Evolutionary conservation across 2,329 filamentous ascomycete genomes (phyloP).

Genomic region (Clarireedia sp.): DNA sequence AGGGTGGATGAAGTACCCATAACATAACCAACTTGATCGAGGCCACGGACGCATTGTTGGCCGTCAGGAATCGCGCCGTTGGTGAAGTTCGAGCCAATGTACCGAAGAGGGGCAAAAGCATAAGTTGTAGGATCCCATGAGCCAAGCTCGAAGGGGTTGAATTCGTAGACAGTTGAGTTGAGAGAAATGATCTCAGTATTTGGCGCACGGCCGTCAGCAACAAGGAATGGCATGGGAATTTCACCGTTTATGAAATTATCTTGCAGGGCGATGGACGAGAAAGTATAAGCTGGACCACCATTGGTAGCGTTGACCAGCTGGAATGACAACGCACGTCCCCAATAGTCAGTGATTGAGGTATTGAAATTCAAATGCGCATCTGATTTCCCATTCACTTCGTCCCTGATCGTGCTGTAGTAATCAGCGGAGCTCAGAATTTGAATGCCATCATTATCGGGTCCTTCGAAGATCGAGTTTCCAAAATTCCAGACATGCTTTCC

Average conservation of each 20-base stretch:
- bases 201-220: constrained; percentile 60
- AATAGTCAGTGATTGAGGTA: constrained; percentile 77
- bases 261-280: constrained; percentile 65
- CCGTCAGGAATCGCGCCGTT: constrained; percentile 48
- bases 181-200: constrained; percentile 52
- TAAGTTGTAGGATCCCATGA: constrained; percentile 65
- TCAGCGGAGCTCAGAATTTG: constrained; percentile 46
- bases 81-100: constrained; percentile 65
- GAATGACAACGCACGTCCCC: constrained; percentile 78
- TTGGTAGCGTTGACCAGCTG: constrained; percentile 71
- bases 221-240: constrained; percentile 65
- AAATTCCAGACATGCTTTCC: constrained; percentile 52
- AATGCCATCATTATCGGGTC: constrained; percentile 42
- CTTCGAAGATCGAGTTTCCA: constrained; percentile 52
- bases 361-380: constrained; percentile 59
- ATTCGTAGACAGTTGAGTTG: constrained; percentile 72
- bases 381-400: constrained; percentile 52
- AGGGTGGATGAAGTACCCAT: constrained; percentile 81
- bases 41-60: constrained; percentile 63
- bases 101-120: constrained; percentile 63
- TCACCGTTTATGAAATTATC: constrained; percentile 54
- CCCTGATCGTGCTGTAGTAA: constrained; percentile 55
- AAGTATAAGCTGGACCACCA: constrained; percentile 72
- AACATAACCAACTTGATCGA: constrained; percentile 74
- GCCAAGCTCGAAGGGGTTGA: constrained; percentile 74